Base-by-base conservation (phyloP, 331 rosid species). In the Acacia concinna region DNA sequence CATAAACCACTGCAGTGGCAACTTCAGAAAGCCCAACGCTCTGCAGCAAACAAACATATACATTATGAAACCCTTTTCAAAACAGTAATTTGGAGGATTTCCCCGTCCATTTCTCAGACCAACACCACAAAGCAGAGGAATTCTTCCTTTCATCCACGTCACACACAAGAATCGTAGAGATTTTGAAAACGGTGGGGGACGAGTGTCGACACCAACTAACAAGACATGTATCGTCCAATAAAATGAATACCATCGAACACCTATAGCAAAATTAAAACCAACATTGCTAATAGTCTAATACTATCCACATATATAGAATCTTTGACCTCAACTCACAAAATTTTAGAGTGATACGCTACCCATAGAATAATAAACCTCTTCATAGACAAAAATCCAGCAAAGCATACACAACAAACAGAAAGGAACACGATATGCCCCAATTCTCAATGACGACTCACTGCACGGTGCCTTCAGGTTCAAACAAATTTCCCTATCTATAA, bases 401-500 rank as follows among this genome's bases (percentile, higher is more conserved):
- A 37, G 2, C n/a, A 43, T 38, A 6, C 12, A 65, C 49, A 30
- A 62, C 6, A 47, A 28, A 73, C 49, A 23, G 14, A 38, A 25
- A 65, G 6, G 68, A 44, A 41, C 40, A 40, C 34, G 51, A 31
- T 35, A 63, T 15, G 60, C 34, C 15, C 30, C 30, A 25, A 12
- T 59, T 59, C 35, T 27, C 20, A 12, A 56, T 37, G 71, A 71
- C 25, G 71, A 81, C 79, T 78, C 66, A 74, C 77, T 57, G 67
- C 74, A 3, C 12, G 83, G 13, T 56, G 67, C 59, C 85, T 46
- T 44, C 5, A 69, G 77, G 76, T 52, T 74, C 77, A 38, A 17
- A 79, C 64, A 41, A 84, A 21, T 59, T 74, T 75, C 83, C 79
- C 88, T 89, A 93, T 83, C 99, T 85, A 79, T 91, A 96, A 81